These are phyloP conservation scores for Ceratobasidium sp. DNA, from an alignment of 1,284 basidiomycete genomes.

Conservation along the genomic window DNA sequence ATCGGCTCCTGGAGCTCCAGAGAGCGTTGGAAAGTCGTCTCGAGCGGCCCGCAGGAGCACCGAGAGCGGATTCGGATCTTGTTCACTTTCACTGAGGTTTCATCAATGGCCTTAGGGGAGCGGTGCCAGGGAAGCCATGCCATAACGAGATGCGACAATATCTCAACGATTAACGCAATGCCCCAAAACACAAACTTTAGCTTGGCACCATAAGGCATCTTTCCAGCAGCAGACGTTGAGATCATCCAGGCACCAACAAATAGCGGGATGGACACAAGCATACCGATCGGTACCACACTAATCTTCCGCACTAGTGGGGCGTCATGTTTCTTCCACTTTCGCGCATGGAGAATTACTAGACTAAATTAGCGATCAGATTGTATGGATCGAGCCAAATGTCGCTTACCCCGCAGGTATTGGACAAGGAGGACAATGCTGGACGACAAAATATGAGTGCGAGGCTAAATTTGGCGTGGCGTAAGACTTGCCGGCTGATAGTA, in stretches of 20 bases:
- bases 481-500: constrained; percentile 23
- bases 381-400: background rate
- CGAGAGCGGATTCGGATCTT: background rate
- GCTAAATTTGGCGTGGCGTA: background rate
- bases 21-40: too few species aligned
- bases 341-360: background rate
- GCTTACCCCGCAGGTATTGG: constrained; percentile 25
- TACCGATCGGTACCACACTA: background rate
- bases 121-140: background rate
- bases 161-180: background rate
- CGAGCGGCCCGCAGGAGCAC: too few species aligned
- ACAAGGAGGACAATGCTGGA: background rate
- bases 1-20: too few species aligned
- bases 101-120: background rate
- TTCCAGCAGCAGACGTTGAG: background rate
- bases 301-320: constrained; percentile 3
- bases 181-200: constrained; percentile 19
- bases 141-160: constrained; percentile 5
- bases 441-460: background rate
- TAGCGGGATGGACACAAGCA: constrained; percentile 1
- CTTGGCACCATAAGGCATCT: background rate
- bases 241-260: constrained; percentile 9
- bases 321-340: background rate
- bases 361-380: background rate
- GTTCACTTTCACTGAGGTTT: too few species aligned